A percentile compares a stretch with the other conserved stretches of the same genome.
Evolutionary conservation across 1,139 yeast genomes (phyloP).

Genomic region (Yamadazyma membranifaciens): DNA sequence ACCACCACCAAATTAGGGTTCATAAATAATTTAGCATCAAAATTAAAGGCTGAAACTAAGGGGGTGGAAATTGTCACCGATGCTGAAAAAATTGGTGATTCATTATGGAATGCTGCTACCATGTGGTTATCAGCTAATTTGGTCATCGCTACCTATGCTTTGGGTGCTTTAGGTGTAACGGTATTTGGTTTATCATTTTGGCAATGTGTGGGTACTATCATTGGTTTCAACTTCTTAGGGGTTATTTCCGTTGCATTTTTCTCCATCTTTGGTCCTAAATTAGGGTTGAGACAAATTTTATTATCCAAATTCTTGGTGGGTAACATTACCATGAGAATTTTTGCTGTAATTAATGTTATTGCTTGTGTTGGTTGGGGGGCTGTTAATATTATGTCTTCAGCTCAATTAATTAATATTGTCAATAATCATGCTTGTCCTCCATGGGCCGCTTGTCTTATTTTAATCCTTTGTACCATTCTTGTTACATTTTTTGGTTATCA

Average conservation of each 20-base stretch:
- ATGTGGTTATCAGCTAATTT: slow-evolving; percentile 95
- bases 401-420: slow-evolving; percentile 77
- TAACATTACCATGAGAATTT: slow-evolving; percentile 69
- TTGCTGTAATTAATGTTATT: slow-evolving; percentile 72
- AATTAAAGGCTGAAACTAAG: slow-evolving; percentile 57
- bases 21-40: slow-evolving; percentile 29
- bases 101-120: slow-evolving; percentile 69
- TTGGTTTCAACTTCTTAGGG: slow-evolving; percentile 75
- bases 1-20: slow-evolving; percentile 18
- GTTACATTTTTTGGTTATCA: slow-evolving; percentile 87
- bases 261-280: slow-evolving; percentile 78
- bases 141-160: slow-evolving; percentile 79
- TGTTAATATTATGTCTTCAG: slow-evolving; percentile 86
- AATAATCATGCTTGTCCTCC: slow-evolving; percentile 74
- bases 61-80: slow-evolving; percentile 71
- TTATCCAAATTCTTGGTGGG: slow-evolving; percentile 79
- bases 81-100: slow-evolving; percentile 60
- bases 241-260: slow-evolving; percentile 77
- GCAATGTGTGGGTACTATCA: slow-evolving; percentile 58
- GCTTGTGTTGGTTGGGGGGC: slow-evolving; percentile 98
- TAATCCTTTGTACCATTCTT: slow-evolving; percentile 64
- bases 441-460: slow-evolving; percentile 85
- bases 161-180: slow-evolving; percentile 76
- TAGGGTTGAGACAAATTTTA: slow-evolving; percentile 88
- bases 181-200: slow-evolving; percentile 60